A percentile compares a stretch with the other conserved stretches of the same genome.
Evolutionary conservation across 805 yeast species (phyloP).

Genomic region (Barnettozyma wickerhamii): DNA sequence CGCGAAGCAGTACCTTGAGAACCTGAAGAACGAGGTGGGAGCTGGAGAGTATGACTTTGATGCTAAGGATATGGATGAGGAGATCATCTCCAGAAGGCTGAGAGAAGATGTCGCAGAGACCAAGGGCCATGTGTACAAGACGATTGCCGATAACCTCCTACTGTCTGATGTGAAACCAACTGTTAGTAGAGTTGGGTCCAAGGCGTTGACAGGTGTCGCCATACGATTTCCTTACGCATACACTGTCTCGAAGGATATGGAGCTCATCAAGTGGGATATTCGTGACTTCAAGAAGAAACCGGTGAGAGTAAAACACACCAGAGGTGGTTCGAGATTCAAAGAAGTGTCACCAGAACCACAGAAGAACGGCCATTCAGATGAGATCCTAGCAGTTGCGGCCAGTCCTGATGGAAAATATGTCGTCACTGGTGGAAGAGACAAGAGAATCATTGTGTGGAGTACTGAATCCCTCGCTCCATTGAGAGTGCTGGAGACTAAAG

Average conservation of each 20-base stretch:
- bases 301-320: slow-evolving; percentile 54
- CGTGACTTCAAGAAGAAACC: slow-evolving; percentile 54
- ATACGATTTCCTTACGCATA: slow-evolving; percentile 47
- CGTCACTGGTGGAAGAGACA: slow-evolving; percentile 88
- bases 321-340: slow-evolving; percentile 53
- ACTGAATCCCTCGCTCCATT: slow-evolving; percentile 71
- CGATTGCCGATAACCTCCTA: slow-evolving; percentile 48
- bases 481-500: slow-evolving; percentile 72
- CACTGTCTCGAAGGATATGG: slow-evolving; percentile 79
- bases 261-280: slow-evolving; percentile 76
- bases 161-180: slow-evolving; percentile 36
- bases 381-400: slow-evolving; percentile 73
- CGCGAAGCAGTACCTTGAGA: slow-evolving; percentile 88
- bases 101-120: slow-evolving; percentile 87
- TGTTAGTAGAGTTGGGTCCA: slow-evolving; percentile 57
- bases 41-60: slow-evolving; percentile 53
- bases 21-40: slow-evolving; percentile 57
- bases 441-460: slow-evolving; percentile 81
- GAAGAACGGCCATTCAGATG: slow-evolving; percentile 71
- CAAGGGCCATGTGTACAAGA: slow-evolving; percentile 77
- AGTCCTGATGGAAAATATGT: slow-evolving; percentile 84
- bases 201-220: slow-evolving; percentile 45
- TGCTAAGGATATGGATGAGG: slow-evolving; percentile 88
- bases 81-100: slow-evolving; percentile 74
- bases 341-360: slow-evolving; percentile 41